Evolutionary conservation across 768 basidiomycete species (phyloP).

Genomic region (Calvatia gigantea): DNA sequence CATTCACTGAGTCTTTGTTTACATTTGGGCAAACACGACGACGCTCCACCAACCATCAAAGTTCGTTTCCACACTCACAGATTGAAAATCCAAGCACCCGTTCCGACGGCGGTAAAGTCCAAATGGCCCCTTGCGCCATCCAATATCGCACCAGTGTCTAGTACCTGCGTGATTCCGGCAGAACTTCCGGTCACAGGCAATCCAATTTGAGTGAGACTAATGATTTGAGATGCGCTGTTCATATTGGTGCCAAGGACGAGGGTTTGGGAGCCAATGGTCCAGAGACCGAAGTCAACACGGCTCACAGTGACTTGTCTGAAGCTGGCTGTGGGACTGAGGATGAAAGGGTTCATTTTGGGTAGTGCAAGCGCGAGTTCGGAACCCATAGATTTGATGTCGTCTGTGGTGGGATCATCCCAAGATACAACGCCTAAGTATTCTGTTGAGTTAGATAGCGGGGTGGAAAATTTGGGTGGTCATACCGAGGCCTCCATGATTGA

Average conservation of each 20-base stretch:
- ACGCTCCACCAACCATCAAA: not conserved
- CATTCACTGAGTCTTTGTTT: not conserved
- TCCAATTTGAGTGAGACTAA: conserved; percentile 30
- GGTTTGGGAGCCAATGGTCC: conserved; percentile 37
- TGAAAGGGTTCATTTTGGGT: conserved; percentile 41
- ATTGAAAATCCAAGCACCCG: conserved; percentile 35
- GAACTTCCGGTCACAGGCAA: conserved; percentile 15
- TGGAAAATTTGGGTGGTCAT: conserved; percentile 13
- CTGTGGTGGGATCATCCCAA: conserved; percentile 51
- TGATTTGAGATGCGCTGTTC: conserved; percentile 32
- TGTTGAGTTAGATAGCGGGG: not conserved
- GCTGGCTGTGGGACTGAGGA: conserved; percentile 38
- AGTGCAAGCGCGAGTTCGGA: conserved; percentile 46
- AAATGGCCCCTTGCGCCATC: conserved; percentile 24
- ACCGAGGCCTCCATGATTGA: conserved; percentile 70
- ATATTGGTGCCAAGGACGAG: conserved; percentile 53
- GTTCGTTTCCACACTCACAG: not conserved
- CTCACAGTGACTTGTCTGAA: conserved; percentile 37
- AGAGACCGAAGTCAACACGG: conserved; percentile 48
- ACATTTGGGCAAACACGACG: not conserved
- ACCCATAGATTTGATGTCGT: conserved; percentile 50
- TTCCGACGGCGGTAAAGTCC: conserved; percentile 35
- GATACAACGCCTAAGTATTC: conserved; percentile 37
- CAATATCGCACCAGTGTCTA: conserved; percentile 31
- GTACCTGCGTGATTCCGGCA: conserved; percentile 23